Percentiles rank a stretch among this genome's conserved stretches.
These are phyloP conservation scores for Populus ilicifolia DNA, from an alignment of 345 rosid genomes.

Conservation along the genomic window DNA sequence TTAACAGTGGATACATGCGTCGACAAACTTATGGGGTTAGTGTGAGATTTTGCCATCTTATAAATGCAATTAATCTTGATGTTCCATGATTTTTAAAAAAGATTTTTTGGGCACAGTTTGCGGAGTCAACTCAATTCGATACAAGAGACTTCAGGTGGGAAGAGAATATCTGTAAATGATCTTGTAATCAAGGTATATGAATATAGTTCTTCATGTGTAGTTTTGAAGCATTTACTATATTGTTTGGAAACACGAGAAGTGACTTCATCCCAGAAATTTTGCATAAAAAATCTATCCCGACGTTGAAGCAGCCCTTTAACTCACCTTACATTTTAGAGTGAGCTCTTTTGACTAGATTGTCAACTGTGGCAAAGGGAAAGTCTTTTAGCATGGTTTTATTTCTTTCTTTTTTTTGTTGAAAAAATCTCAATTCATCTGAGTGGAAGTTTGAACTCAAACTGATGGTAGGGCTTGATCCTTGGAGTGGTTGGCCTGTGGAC, in stretches of 20 bases:
- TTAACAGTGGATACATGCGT: constrained; percentile 87
- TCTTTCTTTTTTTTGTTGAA: neutral
- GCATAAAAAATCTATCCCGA: neutral
- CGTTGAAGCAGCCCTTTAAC: neutral
- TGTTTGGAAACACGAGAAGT: neutral
- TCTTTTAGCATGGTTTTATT: neutral
- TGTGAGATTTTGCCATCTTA: constrained; percentile 11
- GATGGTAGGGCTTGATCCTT: neutral
- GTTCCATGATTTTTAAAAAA: constrained; percentile 10
- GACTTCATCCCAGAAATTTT: neutral
- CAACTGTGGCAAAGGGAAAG: neutral
- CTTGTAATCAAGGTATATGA: constrained; percentile 94
- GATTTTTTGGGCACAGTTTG: constrained; percentile 46
- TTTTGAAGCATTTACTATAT: neutral
- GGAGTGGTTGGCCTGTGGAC: neutral
- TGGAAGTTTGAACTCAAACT: neutral
- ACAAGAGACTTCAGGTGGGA: constrained; percentile 92
- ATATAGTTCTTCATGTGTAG: constrained; percentile 27
- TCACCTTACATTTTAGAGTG: neutral
- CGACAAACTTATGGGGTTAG: constrained; percentile 87
- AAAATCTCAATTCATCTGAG: neutral
- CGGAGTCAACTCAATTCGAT: constrained; percentile 71
- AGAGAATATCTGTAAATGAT: constrained; percentile 85
- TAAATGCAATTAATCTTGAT: neutral
- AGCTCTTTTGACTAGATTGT: neutral